Percentiles rank a stretch among this genome's conserved stretches.
These are phyloP conservation scores for Penicillium roqueforti DNA, from an alignment of 495 filamentous ascomycete species.

Conservation along the genomic window DNA sequence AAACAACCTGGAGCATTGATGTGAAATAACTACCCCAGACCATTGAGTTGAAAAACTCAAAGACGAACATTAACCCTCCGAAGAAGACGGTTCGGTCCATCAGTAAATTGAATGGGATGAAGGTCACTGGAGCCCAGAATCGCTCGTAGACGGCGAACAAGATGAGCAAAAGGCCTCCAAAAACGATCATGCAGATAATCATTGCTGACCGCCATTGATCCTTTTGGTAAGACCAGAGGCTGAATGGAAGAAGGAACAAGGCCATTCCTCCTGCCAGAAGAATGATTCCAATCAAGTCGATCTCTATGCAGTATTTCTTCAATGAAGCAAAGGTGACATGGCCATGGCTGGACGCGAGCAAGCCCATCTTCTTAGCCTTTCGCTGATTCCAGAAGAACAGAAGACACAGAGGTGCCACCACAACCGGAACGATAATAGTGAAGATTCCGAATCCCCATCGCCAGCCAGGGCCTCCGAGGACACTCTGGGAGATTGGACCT, in stretches of 20 bases:
- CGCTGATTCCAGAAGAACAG: constrained; percentile 37
- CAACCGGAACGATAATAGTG: constrained; percentile 51
- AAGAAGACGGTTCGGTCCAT: constrained; percentile 55
- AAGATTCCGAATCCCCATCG: constrained; percentile 60
- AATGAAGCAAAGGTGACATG: constrained; percentile 17
- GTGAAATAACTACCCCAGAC: constrained; percentile 44
- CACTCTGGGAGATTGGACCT: constrained; percentile 36
- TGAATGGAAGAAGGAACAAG: constrained; percentile 55
- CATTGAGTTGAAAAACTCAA: constrained; percentile 46
- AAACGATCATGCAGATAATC: constrained; percentile 49
- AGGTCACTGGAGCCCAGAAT: constrained; percentile 44
- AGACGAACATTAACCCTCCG: constrained; percentile 47
- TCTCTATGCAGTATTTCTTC: constrained; percentile 22
- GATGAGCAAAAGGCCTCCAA: constrained; percentile 48
- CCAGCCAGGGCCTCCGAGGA: constrained; percentile 37
- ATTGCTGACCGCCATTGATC: constrained; percentile 42
- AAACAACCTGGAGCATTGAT: constrained; percentile 64
- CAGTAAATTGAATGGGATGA: constrained; percentile 54
- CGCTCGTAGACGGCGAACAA: constrained; percentile 53
- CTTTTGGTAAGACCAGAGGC: constrained; percentile 37
- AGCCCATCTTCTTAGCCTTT: constrained; percentile 47
- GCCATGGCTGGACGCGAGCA: constrained; percentile 29
- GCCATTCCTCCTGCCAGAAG: constrained; percentile 52
- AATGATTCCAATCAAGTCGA: constrained; percentile 47
- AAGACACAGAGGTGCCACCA: constrained; percentile 43